phyloP scores from a whole-genome alignment of 495 filamentous ascomycete species.

The Annulohypoxylon stygium region DNA sequence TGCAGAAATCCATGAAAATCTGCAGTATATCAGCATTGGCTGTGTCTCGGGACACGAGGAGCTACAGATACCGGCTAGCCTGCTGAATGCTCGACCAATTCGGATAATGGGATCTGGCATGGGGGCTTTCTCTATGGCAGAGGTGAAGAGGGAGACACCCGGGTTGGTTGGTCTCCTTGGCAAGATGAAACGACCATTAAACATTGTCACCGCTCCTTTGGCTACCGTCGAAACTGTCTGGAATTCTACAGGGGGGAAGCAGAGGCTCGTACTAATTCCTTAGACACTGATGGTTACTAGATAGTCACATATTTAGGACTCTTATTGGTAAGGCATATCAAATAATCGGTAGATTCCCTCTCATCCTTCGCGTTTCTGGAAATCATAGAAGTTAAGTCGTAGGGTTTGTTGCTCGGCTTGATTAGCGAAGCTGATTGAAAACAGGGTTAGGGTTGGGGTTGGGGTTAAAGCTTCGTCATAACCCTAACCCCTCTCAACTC shows the following conservation, averaged over 20 bases:
- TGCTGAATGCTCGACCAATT: constrained; percentile 3
- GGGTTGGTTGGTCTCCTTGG: background rate
- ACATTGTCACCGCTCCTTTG: constrained; percentile 7
- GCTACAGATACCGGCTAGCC: background rate
- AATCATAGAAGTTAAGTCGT: no score
- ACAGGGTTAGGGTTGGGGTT: no score
- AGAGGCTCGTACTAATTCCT: constrained; percentile 1
- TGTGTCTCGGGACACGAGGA: background rate
- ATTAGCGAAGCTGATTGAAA: no score
- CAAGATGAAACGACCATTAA: constrained; percentile 1
- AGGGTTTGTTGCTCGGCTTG: no score
- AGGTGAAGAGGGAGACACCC: background rate
- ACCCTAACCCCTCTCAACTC: no score
- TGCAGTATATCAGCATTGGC: constrained; percentile 9
- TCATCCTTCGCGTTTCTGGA: no score
- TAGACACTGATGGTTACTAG: background rate
- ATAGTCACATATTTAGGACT: no score
- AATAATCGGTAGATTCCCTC: no score
- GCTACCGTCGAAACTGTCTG: background rate
- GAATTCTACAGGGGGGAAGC: background rate
- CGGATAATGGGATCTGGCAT: constrained; percentile 7
- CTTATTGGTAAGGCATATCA: no score
- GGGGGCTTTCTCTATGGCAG: background rate
- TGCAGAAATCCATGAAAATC: background rate
- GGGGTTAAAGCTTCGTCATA: no score